Evolutionary conservation across 1,139 yeast genomes (phyloP).

Genomic region (Blastobotrys arbuscula): DNA sequence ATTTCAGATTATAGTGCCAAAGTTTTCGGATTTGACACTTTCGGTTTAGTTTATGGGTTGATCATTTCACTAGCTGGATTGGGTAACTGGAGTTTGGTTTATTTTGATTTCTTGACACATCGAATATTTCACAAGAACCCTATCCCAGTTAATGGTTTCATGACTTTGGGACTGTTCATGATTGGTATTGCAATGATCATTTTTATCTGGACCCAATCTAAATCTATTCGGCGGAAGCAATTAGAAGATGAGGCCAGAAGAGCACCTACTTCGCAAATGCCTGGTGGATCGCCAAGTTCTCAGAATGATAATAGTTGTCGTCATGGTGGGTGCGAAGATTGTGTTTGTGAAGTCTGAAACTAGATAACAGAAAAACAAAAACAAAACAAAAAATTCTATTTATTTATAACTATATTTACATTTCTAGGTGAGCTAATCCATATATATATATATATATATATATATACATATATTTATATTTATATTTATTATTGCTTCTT

Average conservation of each 20-base stretch:
- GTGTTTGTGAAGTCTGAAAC: constrained; percentile 22
- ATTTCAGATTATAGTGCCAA: constrained; percentile 88
- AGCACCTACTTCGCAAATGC: constrained; percentile 47
- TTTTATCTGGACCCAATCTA: constrained; percentile 52
- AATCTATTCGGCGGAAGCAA: constrained; percentile 43
- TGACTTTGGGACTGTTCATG: constrained; percentile 49
- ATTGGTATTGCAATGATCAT: constrained; percentile 49
- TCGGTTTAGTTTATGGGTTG: constrained; percentile 88
- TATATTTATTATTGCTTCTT: constrained; percentile 9
- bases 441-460: constrained; percentile 1
- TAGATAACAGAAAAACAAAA: not conserved
- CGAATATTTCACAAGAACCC: constrained; percentile 66
- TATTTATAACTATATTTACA: too few species aligned
- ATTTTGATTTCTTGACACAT: constrained; percentile 60
- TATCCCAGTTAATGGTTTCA: constrained; percentile 57
- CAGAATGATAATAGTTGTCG: constrained; percentile 12
- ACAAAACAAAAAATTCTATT: not conserved
- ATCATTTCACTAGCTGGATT: constrained; percentile 76
- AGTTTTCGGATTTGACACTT: constrained; percentile 87
- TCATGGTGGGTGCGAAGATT: constrained; percentile 20
- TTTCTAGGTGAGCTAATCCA: too few species aligned
- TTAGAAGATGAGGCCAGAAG: constrained; percentile 60
- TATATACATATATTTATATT: constrained; percentile 2
- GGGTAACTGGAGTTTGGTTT: constrained; percentile 65
- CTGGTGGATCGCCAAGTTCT: constrained; percentile 28